Conservation (phyloP, 2,329 filamentous ascomycete genomes). For the Colletotrichum sp. region DNA sequence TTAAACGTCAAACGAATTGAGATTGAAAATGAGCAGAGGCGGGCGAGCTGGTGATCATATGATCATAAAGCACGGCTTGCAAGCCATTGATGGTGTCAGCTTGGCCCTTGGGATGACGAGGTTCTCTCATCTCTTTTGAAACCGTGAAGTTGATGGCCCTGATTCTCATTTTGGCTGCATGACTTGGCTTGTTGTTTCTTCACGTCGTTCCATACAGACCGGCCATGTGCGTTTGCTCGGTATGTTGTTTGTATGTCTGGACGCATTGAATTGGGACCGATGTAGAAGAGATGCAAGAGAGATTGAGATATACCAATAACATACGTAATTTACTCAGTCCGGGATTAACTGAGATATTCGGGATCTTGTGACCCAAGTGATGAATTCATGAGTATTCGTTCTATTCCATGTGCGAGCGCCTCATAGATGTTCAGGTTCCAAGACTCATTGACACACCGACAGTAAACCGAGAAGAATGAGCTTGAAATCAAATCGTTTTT, state of each 20-base stretch:
- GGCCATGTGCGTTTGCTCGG: neutral
- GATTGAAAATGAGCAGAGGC: neutral
- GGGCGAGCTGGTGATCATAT: neutral
- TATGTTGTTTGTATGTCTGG: neutral
- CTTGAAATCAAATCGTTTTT: neutral
- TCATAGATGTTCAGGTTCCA: neutral
- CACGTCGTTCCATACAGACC: neutral
- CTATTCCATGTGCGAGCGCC: neutral
- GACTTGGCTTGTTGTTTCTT: neutral
- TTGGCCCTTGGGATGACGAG: neutral
- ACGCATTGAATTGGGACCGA: neutral
- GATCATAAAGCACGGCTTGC: neutral
- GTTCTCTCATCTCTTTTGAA: neutral
- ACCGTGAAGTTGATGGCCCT: neutral
- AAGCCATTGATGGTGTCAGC: neutral
- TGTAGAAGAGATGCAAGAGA: neutral
- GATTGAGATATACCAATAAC: neutral
- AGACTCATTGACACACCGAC: neutral
- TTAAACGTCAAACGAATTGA: neutral
- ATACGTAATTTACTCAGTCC: accelerated
- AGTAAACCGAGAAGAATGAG: neutral
- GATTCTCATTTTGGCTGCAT: accelerated
- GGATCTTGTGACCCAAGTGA: neutral
- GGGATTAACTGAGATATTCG: neutral
- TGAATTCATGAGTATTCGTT: neutral